Evolutionary conservation across 148 eudicot genomes (phyloP), one percentile per base, ranked within the genome.

Genomic region (Salicornia ramosissima): DNA sequence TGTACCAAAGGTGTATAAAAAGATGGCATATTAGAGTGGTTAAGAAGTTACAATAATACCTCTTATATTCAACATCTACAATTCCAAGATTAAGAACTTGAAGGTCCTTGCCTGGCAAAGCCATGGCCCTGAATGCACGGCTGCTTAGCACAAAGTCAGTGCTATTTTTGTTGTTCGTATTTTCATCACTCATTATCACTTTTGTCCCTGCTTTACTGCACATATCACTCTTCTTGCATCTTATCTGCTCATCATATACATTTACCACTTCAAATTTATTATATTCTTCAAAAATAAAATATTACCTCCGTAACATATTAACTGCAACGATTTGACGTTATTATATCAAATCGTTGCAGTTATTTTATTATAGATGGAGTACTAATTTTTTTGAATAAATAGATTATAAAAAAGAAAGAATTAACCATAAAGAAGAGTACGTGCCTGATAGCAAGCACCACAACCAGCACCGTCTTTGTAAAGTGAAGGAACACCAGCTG

Each of bases 401-500:
- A n/a, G n/a, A n/a, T n/a, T n/a, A n/a, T n/a, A n/a, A n/a, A n/a
- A n/a, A n/a, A n/a, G n/a, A n/a, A n/a, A n/a, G n/a, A n/a, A n/a
- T n/a, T n/a, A n/a, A n/a, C n/a, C n/a, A n/a, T n/a, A n/a, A n/a
- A n/a, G n/a, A n/a, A n/a, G n/a, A n/a, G n/a, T n/a, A n/a, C n/a
- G n/a, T 30, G 85, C 96, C 90, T 83, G 90, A 77, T 82, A 91
- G 73, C 97, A 91, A 46, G 96, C 92, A 39, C 97, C 97, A 69
- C 97, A 91, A 58, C 89, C 91, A 76, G 84, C 90, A 63, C 97
- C 97, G 22, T 85, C 70, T 39, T 84, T 85, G 80, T 74, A 91
- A 21, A 89, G 65, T 50, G 83, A 80, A 59, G 97, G 83, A 64
- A 78, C 69, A 53, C 87, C 95, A 52, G 92, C 97, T 25, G 96